Conservation (phyloP, 2,329 filamentous ascomycete species). For the Neurospora sp. region DNA sequence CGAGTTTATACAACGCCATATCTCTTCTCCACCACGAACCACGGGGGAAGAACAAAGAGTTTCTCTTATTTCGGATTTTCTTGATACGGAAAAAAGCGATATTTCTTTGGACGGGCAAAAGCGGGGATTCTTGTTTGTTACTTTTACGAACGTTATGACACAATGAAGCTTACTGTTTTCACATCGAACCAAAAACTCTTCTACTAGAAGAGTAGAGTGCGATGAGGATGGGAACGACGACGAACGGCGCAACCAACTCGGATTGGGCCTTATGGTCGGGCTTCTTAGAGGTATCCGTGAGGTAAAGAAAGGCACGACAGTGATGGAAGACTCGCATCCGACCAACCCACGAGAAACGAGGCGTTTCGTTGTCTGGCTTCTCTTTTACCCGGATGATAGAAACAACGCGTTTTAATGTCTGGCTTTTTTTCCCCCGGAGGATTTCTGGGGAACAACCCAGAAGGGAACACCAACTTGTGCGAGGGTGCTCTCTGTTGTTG, state of each 20-base stretch:
- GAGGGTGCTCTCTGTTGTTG: background rate
- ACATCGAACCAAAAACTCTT: background rate
- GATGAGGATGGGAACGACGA: background rate
- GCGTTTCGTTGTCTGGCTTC: background rate
- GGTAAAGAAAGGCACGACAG: background rate
- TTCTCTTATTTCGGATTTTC: background rate
- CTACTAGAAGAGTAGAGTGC: background rate
- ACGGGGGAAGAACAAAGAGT: background rate
- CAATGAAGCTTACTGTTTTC: background rate
- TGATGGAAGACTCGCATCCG: background rate
- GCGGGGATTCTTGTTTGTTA: background rate
- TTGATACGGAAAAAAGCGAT: background rate
- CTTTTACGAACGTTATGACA: background rate
- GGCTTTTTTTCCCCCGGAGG: background rate
- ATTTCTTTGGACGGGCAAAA: background rate
- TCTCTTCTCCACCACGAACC: background rate
- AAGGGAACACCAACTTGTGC: background rate
- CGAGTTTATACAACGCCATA: background rate
- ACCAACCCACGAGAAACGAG: background rate
- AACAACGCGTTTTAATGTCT: no score
- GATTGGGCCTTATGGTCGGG: background rate
- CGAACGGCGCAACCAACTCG: background rate
- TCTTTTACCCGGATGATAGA: no score
- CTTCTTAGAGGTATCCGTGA: background rate
- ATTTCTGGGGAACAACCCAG: background rate